phyloP scores from a whole-genome alignment of 2,329 filamentous ascomycete species.

The Trichoderma pleuroti region DNA sequence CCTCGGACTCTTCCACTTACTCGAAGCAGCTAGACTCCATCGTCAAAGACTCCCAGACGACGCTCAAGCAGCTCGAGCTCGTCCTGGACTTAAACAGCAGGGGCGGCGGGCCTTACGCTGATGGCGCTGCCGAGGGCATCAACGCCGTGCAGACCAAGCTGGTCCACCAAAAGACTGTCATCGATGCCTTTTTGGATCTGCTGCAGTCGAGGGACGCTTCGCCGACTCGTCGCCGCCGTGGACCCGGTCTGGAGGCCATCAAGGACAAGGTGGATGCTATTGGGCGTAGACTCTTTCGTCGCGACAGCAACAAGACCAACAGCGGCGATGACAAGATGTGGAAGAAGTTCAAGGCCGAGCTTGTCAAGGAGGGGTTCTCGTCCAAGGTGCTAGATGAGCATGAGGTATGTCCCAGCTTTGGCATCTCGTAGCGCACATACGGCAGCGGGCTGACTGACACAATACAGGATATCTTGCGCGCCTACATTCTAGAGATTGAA shows the following conservation, averaged over 20 bases:
- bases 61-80: slow-evolving; percentile 52
- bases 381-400: slow-evolving; percentile 52
- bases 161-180: slow-evolving; percentile 48
- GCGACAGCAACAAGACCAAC: slow-evolving; percentile 34
- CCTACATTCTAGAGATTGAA: slow-evolving; percentile 59
- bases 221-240: slow-evolving; percentile 34
- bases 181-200: slow-evolving; percentile 56
- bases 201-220: slow-evolving; percentile 52
- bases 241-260: slow-evolving; percentile 48
- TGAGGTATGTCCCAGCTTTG: slow-evolving; percentile 46
- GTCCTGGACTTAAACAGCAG: slow-evolving; percentile 48
- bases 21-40: slow-evolving; percentile 49
- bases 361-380: slow-evolving; percentile 57
- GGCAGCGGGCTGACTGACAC: slow-evolving; percentile 16
- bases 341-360: slow-evolving; percentile 56
- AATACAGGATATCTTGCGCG: slow-evolving; percentile 53
- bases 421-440: background rate
- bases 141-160: slow-evolving; percentile 46
- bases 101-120: slow-evolving; percentile 28
- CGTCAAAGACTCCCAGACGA: slow-evolving; percentile 53
- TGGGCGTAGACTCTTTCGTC: slow-evolving; percentile 48
- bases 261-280: slow-evolving; percentile 59
- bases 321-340: slow-evolving; percentile 53
- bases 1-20: slow-evolving; percentile 41
- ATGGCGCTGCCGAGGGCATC: slow-evolving; percentile 38